phyloP scores from a whole-genome alignment of 2,329 filamentous ascomycete species.

The Botrytis tulipae region DNA sequence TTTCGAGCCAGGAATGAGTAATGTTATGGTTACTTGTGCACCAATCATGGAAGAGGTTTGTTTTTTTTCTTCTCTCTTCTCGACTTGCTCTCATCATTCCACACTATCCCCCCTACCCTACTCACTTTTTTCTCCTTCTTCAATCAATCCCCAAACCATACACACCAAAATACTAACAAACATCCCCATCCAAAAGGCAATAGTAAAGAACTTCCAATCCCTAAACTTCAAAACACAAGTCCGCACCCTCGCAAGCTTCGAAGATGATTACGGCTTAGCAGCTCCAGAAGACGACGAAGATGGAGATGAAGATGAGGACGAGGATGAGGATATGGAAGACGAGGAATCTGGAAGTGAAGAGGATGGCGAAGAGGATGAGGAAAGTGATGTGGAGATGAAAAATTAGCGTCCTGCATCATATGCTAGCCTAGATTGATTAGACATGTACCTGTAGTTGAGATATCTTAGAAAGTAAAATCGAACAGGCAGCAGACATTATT shows the following conservation, averaged over 20 bases:
- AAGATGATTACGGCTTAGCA: constrained; percentile 83
- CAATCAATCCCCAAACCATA: background rate
- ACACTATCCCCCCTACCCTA: background rate
- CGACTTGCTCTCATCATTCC: constrained; percentile 2
- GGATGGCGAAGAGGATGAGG: constrained; percentile 27
- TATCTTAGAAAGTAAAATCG: background rate
- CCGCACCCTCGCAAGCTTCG: constrained; percentile 73
- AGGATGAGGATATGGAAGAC: constrained; percentile 34
- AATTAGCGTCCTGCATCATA: background rate
- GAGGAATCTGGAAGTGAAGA: constrained; percentile 27
- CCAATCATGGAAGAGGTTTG: constrained; percentile 80
- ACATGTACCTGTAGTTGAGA: background rate
- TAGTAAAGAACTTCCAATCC: constrained; percentile 70
- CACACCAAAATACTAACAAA: background rate
- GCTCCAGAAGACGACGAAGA: constrained; percentile 54
- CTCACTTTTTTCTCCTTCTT: background rate
- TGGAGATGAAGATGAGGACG: constrained; percentile 43
- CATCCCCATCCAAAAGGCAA: constrained; percentile 50
- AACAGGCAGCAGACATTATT: background rate
- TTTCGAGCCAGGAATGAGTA: constrained; percentile 76
- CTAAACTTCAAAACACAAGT: constrained; percentile 78
- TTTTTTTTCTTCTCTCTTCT: constrained; percentile 25
- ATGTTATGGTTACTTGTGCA: constrained; percentile 85
- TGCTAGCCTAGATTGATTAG: background rate
- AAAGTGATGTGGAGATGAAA: constrained; percentile 6